Base-by-base conservation (phyloP, 2,329 filamentous ascomycete genomes). In the Aspergillus floridensis region DNA sequence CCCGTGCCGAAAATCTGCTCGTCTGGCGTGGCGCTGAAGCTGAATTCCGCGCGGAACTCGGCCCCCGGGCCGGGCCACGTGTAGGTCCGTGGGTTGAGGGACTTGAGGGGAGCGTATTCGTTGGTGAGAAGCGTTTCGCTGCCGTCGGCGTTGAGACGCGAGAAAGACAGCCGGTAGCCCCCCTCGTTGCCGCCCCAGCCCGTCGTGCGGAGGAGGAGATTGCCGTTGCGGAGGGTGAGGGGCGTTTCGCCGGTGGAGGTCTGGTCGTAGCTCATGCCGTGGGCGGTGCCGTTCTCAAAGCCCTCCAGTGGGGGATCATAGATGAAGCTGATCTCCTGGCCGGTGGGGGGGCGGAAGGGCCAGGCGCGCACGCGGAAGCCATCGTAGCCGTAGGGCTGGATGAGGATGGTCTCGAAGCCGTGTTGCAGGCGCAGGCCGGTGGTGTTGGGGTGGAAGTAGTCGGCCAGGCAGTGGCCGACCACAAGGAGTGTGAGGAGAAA, bases 1-100 rank as follows among this genome's bases (percentile, higher is more conserved):
- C 86, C 86, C 80, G 87, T 88, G 31, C 86, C 86, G 66, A 80
- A 88, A 14, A 88, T 80, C 65, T 81, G 82, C 68, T 88, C 86
- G n/a, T 65, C 61, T 0, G 69, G 68, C 0, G 72, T 72, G n/a
- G 69, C 71, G 41, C 65, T 65, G 61, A 74, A 77, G 1, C 74
- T 74, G 59, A 74, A 76, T 5, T 72, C 69, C 8, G 74, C 71
- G 0, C 62, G 62, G 52, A 77, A 77, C 44, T 76, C 74, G 26
- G 72, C 72, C 2, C 74, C 72, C 0, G 70, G 66, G 2, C 70
- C 70, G 16, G 64, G 68, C 72, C 73, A 76, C 0, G 63, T 68
- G 58, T 76, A 76, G 51, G 74, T 75, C 7, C 74, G 63, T 0
- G 74, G 70, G 35, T 75, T 74, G 11, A 75, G 59, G 0, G 72